Evolutionary conservation across 2,329 filamentous ascomycete species (phyloP), one percentile per base, ranked within the genome.

Genomic region (Neurospora sp.): DNA sequence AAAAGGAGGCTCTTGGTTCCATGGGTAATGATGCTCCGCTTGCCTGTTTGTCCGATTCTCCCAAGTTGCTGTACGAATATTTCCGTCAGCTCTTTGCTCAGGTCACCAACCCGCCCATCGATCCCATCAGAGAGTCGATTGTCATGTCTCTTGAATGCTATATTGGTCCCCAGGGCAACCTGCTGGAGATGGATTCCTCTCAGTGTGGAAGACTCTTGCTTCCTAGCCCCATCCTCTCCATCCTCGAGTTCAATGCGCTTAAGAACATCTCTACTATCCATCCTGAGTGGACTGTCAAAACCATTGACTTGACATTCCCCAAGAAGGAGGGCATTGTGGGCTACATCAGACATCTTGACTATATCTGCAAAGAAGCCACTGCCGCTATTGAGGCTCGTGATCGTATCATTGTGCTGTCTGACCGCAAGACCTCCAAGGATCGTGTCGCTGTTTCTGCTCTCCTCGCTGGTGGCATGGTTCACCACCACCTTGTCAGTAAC

Each of bases 121-220:
- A 98, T 78, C 95, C 95, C 39, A 98, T 98, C 76, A 88, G 95
- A 81, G 95, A 98, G 85, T 95, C 94, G 37, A 96, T 97, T 77
- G 95, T 98, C 81, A 98, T 98, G 95, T 97, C 95, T 69, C 83
- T 98, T 52, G 94, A 97, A 79, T 96, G 95, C 77, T 98, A 97
- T 78, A 92, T 98, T 75, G 95, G 95, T 67, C 95, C 95, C 66
- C 95, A 98, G 81, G 95, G 95, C 71, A 98, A 98, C 79, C 83
- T 98, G 70, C 85, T 97, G 38, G 94, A 97, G 82, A 97, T 98
- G 92, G 91, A 97, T 77, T 82, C 92, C 70, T 90, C 91, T 37
- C 95, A 98, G 80, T 97, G 94, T 80, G 90, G 91, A 75, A 89
- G 95, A 73, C 85, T 98, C 33, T 87, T 95, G 68, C 86, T 98